These are phyloP conservation scores for Arthrobotrys musiformis DNA, from an alignment of 2,329 filamentous ascomycete species.

Conservation along the genomic window DNA sequence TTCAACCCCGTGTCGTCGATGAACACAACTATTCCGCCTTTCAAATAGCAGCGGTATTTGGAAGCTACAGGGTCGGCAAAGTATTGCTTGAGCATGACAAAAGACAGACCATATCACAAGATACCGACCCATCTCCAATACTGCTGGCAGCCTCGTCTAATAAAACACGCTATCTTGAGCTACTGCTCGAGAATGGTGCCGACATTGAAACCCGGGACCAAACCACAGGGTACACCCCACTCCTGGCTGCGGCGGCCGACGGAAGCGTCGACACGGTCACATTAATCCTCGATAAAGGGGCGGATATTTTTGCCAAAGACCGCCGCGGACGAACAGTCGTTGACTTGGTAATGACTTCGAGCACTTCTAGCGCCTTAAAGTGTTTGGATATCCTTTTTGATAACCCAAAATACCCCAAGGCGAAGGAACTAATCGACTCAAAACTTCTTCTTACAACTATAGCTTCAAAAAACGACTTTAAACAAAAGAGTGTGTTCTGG, in stretches of 20 bases:
- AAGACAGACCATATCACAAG: neutral
- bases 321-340: neutral
- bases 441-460: neutral
- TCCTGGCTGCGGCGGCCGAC: neutral
- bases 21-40: neutral
- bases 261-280: neutral
- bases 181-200: slow-evolving; percentile 10
- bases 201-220: neutral
- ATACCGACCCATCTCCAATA: neutral
- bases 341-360: neutral
- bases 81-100: neutral
- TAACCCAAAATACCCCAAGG: neutral
- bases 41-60: neutral
- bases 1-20: neutral
- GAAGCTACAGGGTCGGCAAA: neutral
- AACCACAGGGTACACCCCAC: neutral
- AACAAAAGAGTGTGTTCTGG: too few species aligned
- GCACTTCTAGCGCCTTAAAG: neutral
- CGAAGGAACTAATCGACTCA: neutral
- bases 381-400: neutral
- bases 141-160: slow-evolving; percentile 1
- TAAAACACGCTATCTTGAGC: slow-evolving; percentile 14
- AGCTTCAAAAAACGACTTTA: neutral
- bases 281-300: neutral
- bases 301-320: neutral